phyloP scores from a whole-genome alignment of 148 eudicot genomes.

The Dysphania ambrosioides region DNA sequence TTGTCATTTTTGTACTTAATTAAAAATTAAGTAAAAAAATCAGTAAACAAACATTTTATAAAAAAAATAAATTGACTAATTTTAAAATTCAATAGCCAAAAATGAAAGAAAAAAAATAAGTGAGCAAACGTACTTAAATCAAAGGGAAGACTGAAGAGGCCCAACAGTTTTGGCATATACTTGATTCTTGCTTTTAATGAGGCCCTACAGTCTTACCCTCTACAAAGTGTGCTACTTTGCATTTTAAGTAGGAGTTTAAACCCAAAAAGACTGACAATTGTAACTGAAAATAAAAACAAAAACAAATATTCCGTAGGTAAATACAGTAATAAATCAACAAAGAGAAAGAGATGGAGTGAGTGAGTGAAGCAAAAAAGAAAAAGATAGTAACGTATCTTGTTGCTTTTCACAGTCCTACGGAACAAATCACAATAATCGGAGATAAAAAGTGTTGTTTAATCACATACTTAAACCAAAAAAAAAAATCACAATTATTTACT shows the following conservation, averaged over 20 bases:
- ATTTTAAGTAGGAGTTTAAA: neutral
- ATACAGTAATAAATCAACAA: neutral
- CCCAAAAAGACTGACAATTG: neutral
- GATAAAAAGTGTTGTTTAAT: neutral
- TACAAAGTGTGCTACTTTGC: neutral
- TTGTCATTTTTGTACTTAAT: no score
- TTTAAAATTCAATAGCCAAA: no score
- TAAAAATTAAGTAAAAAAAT: no score
- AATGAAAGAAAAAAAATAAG: no score
- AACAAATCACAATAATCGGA: neutral
- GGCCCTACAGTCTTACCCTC: no score
- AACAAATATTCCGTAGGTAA: no score
- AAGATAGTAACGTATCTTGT: neutral
- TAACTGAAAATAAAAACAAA: neutral
- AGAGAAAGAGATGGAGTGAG: neutral
- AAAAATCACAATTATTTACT: constrained; percentile 20
- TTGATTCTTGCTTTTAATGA: neutral
- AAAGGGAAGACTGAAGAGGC: neutral
- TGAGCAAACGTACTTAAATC: no score
- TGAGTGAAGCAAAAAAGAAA: neutral
- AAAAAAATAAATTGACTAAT: no score
- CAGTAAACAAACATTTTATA: no score
- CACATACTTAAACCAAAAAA: neutral
- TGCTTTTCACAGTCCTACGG: constrained; percentile 4
- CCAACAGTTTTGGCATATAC: neutral